phyloP scores from a whole-genome alignment of 2,329 filamentous ascomycete genomes.

The Orbilia oligospora region DNA sequence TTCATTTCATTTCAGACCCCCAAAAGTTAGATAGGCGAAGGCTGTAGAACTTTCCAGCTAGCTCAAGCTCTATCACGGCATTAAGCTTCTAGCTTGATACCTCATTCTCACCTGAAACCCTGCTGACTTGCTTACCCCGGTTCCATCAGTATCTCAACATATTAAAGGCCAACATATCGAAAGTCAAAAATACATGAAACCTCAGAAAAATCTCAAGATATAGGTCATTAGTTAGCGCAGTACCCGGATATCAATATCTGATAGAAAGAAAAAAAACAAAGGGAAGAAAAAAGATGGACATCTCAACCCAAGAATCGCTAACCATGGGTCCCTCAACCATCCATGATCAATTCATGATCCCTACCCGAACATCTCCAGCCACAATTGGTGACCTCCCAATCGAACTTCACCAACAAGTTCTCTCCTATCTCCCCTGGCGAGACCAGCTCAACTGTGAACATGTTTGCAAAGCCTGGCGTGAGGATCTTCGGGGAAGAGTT shows the following conservation, averaged over 20 bases:
- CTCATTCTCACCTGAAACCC: too few species aligned
- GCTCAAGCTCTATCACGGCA: too few species aligned
- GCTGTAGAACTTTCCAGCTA: too few species aligned
- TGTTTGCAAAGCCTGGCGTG: slow-evolving; percentile 48
- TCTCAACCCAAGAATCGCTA: neutral
- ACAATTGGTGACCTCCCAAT: slow-evolving; percentile 40
- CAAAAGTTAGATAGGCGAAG: too few species aligned
- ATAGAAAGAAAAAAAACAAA: too few species aligned
- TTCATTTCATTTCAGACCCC: too few species aligned
- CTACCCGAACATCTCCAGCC: neutral
- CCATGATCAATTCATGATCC: neutral
- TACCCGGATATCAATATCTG: too few species aligned
- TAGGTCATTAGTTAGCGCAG: neutral
- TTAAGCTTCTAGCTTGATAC: too few species aligned
- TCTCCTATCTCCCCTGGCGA: slow-evolving; percentile 52
- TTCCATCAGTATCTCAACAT: neutral
- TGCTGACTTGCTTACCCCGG: too few species aligned
- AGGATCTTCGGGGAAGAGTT: slow-evolving; percentile 34
- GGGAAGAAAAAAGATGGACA: too few species aligned
- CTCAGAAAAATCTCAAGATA: neutral
- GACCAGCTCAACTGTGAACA: slow-evolving; percentile 54
- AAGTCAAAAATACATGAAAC: neutral
- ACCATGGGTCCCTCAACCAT: neutral
- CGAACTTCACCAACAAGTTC: slow-evolving; percentile 51
- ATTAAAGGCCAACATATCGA: neutral